Evolutionary conservation across 2,329 filamentous ascomycete species (phyloP), one percentile per base, ranked within the genome.

Genomic region (Lithohypha guttulata): DNA sequence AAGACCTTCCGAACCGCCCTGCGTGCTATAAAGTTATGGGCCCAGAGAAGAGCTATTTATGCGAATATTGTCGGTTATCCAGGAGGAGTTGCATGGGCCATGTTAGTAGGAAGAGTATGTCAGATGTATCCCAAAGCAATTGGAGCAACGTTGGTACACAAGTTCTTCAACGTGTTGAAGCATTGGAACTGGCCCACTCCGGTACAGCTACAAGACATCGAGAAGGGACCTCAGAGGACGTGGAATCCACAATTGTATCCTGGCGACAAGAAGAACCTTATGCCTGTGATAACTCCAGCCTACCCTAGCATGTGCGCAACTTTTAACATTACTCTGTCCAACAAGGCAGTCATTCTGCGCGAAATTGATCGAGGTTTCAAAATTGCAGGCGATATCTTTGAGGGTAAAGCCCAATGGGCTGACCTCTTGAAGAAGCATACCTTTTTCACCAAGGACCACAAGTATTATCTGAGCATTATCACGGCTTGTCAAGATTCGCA

Each of bases 301-400:
- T 96, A 95, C 58, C 91, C 91, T 2, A 93, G 86, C 34, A 96
- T 95, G 87, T 96, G 91, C 59, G 81, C 91, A 2, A 96, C 91
- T 0, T 91, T 93, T 66, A 96, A 94, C 54, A 80, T 98, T 44
- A 87, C 83, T 2, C 69, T 75, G 48, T 96, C 89, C 1, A 93
- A 86, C 2, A 84, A 86, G 66, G 68, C 74, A 5, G 77, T 95
- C 34, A 86, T 98, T 54, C 75, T 85, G 49, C 73, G 79, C 32
- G 91, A 98, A 57, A 73, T 96, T 14, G 71, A 79, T 47, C 77
- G 84, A 25, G 91, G 80, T 4, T 75, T 79, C 36, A 70, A 83
- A 36, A 80, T 95, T 39, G 77, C 85, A 7, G 78, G 83, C 46
- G 75, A 77, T 51, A 93, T 98, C 45, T 81, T 89, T 62, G 59